Conservation (phyloP, 805 yeast species). For the Clavispora carvajalis region DNA sequence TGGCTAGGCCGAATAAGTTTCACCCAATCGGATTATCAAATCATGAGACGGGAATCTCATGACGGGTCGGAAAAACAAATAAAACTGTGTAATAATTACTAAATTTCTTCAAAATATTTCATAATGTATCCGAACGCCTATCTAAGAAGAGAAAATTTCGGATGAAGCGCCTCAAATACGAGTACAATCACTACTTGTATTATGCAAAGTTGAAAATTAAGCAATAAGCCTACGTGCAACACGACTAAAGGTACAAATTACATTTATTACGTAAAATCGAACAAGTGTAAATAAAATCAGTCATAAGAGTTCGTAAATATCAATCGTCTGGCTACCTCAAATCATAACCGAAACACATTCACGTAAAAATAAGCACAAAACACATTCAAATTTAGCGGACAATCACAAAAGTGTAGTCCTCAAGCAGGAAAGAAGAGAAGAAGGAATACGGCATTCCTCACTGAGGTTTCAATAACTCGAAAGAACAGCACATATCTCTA, state of each 20-base stretch:
- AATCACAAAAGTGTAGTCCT: no score
- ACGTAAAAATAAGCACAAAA: neutral
- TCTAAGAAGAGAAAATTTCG: no score
- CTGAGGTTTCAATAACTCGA: conserved; percentile 62
- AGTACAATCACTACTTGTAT: no score
- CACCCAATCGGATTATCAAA: neutral
- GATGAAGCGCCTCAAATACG: no score
- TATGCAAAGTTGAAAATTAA: no score
- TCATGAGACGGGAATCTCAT: neutral
- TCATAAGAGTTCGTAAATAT: conserved; percentile 1
- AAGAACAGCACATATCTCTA: conserved; percentile 61
- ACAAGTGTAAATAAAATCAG: neutral
- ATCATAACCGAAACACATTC: neutral
- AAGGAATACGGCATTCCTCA: no score
- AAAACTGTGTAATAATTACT: neutral
- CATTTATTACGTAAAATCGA: neutral
- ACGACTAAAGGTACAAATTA: no score
- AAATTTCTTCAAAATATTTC: no score
- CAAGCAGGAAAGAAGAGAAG: no score
- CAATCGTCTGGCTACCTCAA: neutral
- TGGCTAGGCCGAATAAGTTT: neutral
- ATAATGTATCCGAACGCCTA: no score
- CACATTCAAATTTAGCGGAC: no score
- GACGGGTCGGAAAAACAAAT: neutral
- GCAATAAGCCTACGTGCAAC: no score